Conservation (phyloP, 2,329 filamentous ascomycete species). For the Fonsecaea multimorphosa region DNA sequence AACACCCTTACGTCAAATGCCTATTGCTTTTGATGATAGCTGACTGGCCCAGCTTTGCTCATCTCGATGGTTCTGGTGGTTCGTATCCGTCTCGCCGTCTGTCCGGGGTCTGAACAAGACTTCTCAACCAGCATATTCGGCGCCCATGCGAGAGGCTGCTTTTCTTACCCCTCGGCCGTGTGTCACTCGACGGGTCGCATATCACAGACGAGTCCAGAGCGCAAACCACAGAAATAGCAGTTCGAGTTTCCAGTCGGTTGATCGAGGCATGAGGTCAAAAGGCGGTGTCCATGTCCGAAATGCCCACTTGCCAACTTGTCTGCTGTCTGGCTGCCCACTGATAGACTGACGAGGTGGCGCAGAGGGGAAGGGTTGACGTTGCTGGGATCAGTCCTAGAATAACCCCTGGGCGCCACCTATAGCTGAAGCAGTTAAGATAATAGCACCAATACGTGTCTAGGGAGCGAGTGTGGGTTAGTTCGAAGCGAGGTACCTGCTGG, state of each 20-base stretch:
- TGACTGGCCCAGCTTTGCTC: not conserved
- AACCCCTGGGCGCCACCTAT: too few relatives aligned
- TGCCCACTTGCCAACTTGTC: not conserved
- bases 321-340: not conserved
- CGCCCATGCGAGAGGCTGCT: not conserved
- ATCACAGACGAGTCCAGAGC: slow-evolving; percentile 6
- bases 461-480: too few relatives aligned
- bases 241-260: not conserved
- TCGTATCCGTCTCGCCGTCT: not conserved
- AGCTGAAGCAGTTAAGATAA: not conserved
- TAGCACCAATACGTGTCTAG: not conserved
- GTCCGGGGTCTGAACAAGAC: not conserved
- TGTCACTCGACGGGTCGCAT: slow-evolving; percentile 31
- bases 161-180: slow-evolving; percentile 11
- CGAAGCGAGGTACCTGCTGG: not conserved
- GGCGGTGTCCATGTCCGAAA: not conserved
- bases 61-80: not conserved
- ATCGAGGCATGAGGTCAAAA: not conserved
- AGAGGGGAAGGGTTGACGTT: not conserved
- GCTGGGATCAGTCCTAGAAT: not conserved
- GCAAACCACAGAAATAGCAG: not conserved
- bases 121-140: not conserved
- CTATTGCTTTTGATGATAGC: not conserved
- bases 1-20: not conserved
- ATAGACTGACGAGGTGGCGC: slow-evolving; percentile 1